Conservation (phyloP, 2,329 filamentous ascomycete genomes). For the Pseudogymnoascus sp. region DNA sequence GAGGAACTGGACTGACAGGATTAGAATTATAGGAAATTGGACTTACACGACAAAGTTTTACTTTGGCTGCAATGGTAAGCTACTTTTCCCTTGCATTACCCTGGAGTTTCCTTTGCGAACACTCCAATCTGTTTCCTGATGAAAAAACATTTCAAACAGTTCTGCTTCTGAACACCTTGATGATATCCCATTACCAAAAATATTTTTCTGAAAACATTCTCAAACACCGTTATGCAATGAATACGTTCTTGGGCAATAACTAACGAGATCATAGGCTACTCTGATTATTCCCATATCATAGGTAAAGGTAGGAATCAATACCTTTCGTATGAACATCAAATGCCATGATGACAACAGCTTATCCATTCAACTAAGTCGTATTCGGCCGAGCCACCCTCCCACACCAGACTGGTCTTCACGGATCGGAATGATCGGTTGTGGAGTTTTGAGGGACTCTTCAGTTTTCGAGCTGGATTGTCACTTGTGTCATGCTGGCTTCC, state of each 20-base stretch:
- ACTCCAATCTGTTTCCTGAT: conserved; percentile 44
- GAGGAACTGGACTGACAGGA: not conserved
- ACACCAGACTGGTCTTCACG: conserved; percentile 49
- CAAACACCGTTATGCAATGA: not conserved
- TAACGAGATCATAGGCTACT: not conserved
- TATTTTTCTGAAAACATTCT: conserved; percentile 40
- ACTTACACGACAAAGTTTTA: not conserved
- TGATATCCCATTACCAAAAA: conserved; percentile 59
- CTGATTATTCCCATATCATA: not conserved
- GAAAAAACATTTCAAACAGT: conserved; percentile 58
- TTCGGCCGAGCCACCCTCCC: conserved; percentile 63
- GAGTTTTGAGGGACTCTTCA: conserved; percentile 44
- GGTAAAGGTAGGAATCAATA: conserved; percentile 18
- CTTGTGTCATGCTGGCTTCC: conserved; percentile 52
- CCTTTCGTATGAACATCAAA: conserved; percentile 10
- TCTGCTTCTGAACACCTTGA: conserved; percentile 68
- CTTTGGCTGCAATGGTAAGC: not conserved
- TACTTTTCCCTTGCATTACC: not conserved
- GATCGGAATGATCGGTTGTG: conserved; percentile 64
- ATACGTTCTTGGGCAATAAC: not conserved
- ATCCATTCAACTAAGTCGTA: conserved; percentile 68
- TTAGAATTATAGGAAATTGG: not conserved
- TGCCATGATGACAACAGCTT: conserved; percentile 56
- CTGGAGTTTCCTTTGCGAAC: not conserved
- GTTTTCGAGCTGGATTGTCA: conserved; percentile 20